Base-by-base conservation (phyloP, 2,329 filamentous ascomycete genomes). In the Pseudocercospora eumusae region DNA sequence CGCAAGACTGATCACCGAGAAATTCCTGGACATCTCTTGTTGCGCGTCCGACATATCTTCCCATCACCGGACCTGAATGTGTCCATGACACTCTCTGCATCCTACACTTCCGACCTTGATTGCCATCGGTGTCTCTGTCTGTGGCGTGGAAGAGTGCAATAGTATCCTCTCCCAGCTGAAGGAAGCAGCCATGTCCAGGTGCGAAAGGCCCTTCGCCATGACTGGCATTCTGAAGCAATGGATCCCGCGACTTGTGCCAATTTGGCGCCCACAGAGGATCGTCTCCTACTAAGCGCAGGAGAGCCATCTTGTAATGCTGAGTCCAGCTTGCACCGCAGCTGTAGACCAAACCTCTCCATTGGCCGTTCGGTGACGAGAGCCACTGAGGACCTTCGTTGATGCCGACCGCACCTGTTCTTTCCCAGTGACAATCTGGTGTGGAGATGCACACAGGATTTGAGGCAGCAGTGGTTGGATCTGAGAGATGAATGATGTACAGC, bases 261-360 rank as follows among this genome's bases (percentile, higher is more conserved):
- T 70, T 73, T 0, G 36, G 45, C 0, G 71, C 70, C 28, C 76
- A 61, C 0, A 81, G 68, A 2, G 79, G 79, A 60, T 79, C 73
- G 1, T 77, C 76, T 13, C 77, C 78, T 0, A 71, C 67, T 60
- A 75, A 79, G 44, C 76, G 71, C 21, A 81, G 68, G 0, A 78
- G 74, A n/a, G 76, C 77, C 76, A 81, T 80, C 65, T 81, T 81
- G 69, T 81, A 81, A 60, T 81, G 75, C 52, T 75, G 75, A 0
- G 79, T 81, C 79, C 79, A 81, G 63, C 71, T 75, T 1, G 78
- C 79, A 0, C 78, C 77, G 63, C 79, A 81, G 4, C 74, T 77
- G 61, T 80, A 81, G n/a, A 75, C 79, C n/a, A 81, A 65, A 1
- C 79, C 79, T 13, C 66, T 69, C 79, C 79, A 81, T 7, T 31